Evolutionary conservation across 768 basidiomycete genomes (phyloP), one percentile per base, ranked within the genome.

Genomic region (Hirschioporus abietinus): DNA sequence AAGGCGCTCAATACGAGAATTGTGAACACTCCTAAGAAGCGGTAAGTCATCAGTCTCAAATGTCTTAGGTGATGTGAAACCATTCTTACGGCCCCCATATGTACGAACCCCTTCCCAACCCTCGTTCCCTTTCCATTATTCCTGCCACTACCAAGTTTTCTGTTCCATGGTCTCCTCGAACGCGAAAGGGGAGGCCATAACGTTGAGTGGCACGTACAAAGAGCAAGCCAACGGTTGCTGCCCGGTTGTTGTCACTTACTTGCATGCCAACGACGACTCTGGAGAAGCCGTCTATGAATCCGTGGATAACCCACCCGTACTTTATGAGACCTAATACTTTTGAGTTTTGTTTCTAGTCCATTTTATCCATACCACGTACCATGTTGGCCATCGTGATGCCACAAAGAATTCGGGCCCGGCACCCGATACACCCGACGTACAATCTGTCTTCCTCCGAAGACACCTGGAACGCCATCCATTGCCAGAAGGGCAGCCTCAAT

Each of bases 371-470:
- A 10, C 17, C 26, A 30, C 69, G 57, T 64, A 70, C 73, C 73
- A 67, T 74, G 73, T 57, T 74, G 73, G 1, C 73, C 74, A 65
- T 74, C 73, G 57, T 74, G 73, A 61, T 74, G 73, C 72, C 72
- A 74, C 9, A 74, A 64, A 17, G 70, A 65, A 60, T 74, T 74
- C 7, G 73, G 69, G 10, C 73, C 73, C 10, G 73, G 67, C 15
- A 74, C 73, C 0, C 36, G 17, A 58, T 74, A 74, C 24, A 15
- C 35, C 0, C 69, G 64, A 1, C 69, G 64, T 20, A 62, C 64
- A 52, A 74, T 73, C 4, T 23, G 24, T 24, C 52, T 64, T 9
- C 65, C 27, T 24, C 66, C 23, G 36, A 71, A 72, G 3, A 67
- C 66, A n/a, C 65, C 62, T 18, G 60, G 70, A 5, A 71, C 67